Base-by-base conservation (phyloP, 768 basidiomycete species). In the Mycena amicta region DNA sequence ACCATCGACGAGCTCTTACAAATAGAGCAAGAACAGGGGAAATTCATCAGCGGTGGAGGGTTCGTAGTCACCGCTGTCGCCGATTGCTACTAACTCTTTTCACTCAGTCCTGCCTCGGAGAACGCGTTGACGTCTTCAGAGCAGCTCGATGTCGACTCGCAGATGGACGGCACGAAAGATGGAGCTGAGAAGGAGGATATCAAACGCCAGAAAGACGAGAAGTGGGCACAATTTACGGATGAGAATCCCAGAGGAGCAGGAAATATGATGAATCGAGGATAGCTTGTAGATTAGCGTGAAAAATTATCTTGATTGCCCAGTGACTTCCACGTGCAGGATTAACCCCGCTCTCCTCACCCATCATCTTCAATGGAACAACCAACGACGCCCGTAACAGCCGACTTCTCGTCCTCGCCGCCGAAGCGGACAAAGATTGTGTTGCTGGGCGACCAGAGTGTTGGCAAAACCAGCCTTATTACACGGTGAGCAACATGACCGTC, bases 401-500 rank as follows among this genome's bases (percentile, higher is more conserved):
- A 94, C 71, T 92, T 93, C 75, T 91, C 92, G 6, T 91, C 92
- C 22, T 86, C 90, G 22, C 90, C 93, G 30, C 88, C 93, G 53
- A 97, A 95, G 74, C 90, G 95, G 61, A 97, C 93, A 56, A 98
- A 98, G 80, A 93, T 98, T 43, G 95, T 97, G 22, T 83, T 98
- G 43, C 85, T 98, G 13, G 95, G 95, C 15, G 95, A 98, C 79
- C 95, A 97, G 77, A 94, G 92, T 66, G 97, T 98, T 52, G 97
- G 97, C 46, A 99, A 99, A 85, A 99, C 97, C 4, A 93, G 92
- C 77, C 83, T 99, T 60, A 99, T 99, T 72, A 98, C 97, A 55
- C 86, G 97, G 85, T 95, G 71, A 68, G 79, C 71, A 33, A 61
- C 55, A 28, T 40, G 30, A 53, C 61, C 59, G 50, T 54, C 18